Conservation (phyloP, 805 yeast genomes). For the Crinitomyces ghanaensis region DNA sequence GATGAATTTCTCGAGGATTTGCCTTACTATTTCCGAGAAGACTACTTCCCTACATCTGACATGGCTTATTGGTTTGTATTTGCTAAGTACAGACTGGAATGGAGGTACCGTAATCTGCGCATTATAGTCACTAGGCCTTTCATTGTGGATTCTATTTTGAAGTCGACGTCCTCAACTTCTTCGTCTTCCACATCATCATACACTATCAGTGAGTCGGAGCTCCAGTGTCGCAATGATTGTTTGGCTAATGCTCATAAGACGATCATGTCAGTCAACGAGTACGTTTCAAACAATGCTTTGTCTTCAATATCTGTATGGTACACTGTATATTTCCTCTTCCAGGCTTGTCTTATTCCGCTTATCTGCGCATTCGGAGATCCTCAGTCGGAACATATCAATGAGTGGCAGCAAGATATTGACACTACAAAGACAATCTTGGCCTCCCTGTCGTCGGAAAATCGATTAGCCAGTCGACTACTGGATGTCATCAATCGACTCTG, state of each 20-base stretch:
- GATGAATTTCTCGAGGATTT: constrained; percentile 31
- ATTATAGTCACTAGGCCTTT: constrained; percentile 45
- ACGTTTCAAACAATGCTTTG: constrained; percentile 21
- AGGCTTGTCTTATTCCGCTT: constrained; percentile 49
- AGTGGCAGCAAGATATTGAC: constrained; percentile 36
- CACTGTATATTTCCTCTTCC: constrained; percentile 51
- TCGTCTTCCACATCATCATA: neutral
- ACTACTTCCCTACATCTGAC: constrained; percentile 10
- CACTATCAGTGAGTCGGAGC: constrained; percentile 28
- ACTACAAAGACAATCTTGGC: constrained; percentile 31
- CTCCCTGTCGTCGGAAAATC: constrained; percentile 32
- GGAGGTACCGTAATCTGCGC: constrained; percentile 50
- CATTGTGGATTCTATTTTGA: constrained; percentile 38
- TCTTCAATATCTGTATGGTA: constrained; percentile 51
- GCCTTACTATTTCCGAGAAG: constrained; percentile 39
- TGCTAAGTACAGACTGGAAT: constrained; percentile 40
- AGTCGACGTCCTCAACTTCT: neutral
- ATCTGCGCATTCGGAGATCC: constrained; percentile 44
- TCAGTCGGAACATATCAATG: constrained; percentile 31
- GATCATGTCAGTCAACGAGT: constrained; percentile 33
- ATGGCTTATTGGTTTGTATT: constrained; percentile 21
- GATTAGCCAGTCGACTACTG: constrained; percentile 36
- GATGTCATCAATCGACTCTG: constrained; percentile 35
- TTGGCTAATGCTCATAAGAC: constrained; percentile 42
- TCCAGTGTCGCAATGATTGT: constrained; percentile 40